phyloP scores from a whole-genome alignment of 1,284 basidiomycete genomes.

The Laetiporus sulphureus region DNA sequence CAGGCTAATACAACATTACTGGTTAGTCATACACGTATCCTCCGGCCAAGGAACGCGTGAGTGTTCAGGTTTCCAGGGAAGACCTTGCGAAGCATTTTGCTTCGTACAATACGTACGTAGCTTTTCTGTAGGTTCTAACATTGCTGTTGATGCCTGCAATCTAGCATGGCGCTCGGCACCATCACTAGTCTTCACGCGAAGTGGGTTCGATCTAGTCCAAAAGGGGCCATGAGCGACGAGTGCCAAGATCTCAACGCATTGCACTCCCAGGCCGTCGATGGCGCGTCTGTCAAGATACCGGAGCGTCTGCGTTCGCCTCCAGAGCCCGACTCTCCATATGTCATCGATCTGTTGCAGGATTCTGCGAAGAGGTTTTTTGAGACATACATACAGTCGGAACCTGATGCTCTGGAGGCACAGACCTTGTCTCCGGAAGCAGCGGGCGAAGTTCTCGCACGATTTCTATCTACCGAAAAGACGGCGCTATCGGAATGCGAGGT shows the following conservation, averaged over 20 bases:
- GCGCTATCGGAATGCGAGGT: constrained; percentile 54
- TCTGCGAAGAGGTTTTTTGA: constrained; percentile 40
- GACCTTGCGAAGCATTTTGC: constrained; percentile 60
- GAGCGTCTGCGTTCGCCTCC: constrained; percentile 42
- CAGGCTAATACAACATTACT: neutral
- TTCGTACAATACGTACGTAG: constrained; percentile 48
- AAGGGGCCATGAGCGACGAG: constrained; percentile 53
- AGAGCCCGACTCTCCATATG: constrained; percentile 31
- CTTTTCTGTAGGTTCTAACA: constrained; percentile 1
- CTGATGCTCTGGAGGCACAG: constrained; percentile 2
- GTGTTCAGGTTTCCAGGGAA: constrained; percentile 38
- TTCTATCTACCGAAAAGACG: constrained; percentile 42
- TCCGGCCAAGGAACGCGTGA: constrained; percentile 44
- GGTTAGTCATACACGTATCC: constrained; percentile 63
- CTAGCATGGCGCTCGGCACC: constrained; percentile 35
- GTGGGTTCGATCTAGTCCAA: constrained; percentile 47
- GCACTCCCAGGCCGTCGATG: constrained; percentile 62
- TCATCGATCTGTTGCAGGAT: constrained; percentile 45
- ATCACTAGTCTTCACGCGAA: constrained; percentile 49
- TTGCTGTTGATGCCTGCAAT: neutral
- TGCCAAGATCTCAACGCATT: constrained; percentile 65
- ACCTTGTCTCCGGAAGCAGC: constrained; percentile 26
- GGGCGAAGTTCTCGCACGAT: constrained; percentile 32
- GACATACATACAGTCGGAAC: constrained; percentile 25
- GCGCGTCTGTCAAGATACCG: constrained; percentile 50